phyloP scores from a whole-genome alignment of 441 rosid genomes.

The Viola pubescens region DNA sequence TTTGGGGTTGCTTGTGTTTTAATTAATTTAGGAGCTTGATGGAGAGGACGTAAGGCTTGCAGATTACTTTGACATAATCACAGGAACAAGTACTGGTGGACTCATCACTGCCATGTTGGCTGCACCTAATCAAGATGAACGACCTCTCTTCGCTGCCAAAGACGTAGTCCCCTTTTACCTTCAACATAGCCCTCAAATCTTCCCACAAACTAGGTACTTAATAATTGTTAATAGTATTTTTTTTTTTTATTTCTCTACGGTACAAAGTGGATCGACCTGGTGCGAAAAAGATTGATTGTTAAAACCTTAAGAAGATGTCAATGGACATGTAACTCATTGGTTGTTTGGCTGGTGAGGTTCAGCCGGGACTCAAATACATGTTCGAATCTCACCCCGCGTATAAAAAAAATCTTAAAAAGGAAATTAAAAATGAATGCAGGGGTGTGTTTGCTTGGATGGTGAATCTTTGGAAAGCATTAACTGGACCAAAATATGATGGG shows the following conservation, averaged over 20 bases:
- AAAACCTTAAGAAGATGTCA: no score
- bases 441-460: background rate
- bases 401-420: no score
- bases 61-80: slow-evolving; percentile 51
- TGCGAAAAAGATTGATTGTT: no score
- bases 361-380: no score
- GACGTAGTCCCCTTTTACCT: slow-evolving; percentile 48
- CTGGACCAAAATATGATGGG: slow-evolving; percentile 66
- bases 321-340: no score
- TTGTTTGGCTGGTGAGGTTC: no score
- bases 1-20: background rate
- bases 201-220: slow-evolving; percentile 37
- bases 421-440: slow-evolving; percentile 2
- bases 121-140: slow-evolving; percentile 36
- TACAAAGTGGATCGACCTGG: background rate
- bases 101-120: slow-evolving; percentile 53
- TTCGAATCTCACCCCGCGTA: no score
- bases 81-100: slow-evolving; percentile 64
- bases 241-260: background rate
- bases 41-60: slow-evolving; percentile 52
- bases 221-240: background rate
- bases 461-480: slow-evolving; percentile 22
- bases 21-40: slow-evolving; percentile 34
- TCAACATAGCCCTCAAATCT: slow-evolving; percentile 36
- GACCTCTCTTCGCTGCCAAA: slow-evolving; percentile 47